Evolutionary conservation across 2,329 filamentous ascomycete species (phyloP), one percentile per base, ranked within the genome.

Genomic region (Tolypocladium tundrense): DNA sequence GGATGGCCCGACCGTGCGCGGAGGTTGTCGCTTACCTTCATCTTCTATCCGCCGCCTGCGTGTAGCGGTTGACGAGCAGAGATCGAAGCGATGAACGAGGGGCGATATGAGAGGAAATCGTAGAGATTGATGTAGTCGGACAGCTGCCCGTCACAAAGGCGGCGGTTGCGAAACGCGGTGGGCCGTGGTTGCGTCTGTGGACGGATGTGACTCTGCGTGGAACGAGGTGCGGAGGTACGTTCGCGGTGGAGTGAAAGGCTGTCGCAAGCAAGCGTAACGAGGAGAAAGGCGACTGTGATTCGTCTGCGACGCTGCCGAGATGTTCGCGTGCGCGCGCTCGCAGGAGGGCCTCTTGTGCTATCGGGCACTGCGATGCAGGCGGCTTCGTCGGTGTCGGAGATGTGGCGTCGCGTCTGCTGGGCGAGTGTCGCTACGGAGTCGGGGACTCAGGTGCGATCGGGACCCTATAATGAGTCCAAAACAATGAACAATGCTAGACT

Each of bases 21-120:
- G 31, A 2, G 13, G 8, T 35, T 13, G 42, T 27, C 13, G 57
- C 71, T 57, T 62, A 73, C 73, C 69, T 75, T 75, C 73, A 75
- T 75, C 37, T 66, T 75, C 35, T 65, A 62, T 54, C 61, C 57
- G 57, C 27, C 48, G 43, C 50, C 54, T 53, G 57, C 53, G 41
- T 57, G 53, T 54, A 16, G 39, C n/a, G 31, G 16, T 39, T 53
- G 24, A 35, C 42, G 52, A 41, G 39, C 31, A 51, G 40, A 33
- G 4, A 21, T 37, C 4, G 48, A 37, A 7, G 31, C n/a, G 31
- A 21, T 14, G 19, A 11, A 42, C 9, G 10, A 19, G 11, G 31
- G 48, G 4, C 16, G 5, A 7, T 21, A 14, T 37, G 19, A 21
- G 31, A 37, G 19, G 31, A 5, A 14, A 35, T 31, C 14, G 48